phyloP scores from a whole-genome alignment of 2,329 filamentous ascomycete species.

The Corynespora cassiicola region DNA sequence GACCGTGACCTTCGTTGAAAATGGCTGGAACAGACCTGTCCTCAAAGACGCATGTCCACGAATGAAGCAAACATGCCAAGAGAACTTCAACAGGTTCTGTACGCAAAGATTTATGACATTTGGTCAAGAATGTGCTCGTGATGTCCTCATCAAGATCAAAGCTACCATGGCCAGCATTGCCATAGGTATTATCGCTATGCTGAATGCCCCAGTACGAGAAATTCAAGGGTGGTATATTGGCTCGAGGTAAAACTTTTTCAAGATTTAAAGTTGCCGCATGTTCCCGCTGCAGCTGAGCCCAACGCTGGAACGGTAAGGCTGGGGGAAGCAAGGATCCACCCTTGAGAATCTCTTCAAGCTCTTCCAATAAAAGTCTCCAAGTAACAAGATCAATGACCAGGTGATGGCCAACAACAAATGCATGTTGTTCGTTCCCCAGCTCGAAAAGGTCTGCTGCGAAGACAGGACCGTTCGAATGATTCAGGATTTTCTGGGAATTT shows the following conservation, averaged over 20 bases:
- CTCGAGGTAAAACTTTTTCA: constrained; percentile 32
- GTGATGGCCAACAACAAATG: constrained; percentile 45
- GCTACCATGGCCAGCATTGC: constrained; percentile 39
- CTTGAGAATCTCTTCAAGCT: constrained; percentile 50
- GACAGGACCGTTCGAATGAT: constrained; percentile 31
- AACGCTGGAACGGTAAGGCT: constrained; percentile 44
- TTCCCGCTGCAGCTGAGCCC: constrained; percentile 45
- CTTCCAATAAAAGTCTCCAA: constrained; percentile 54
- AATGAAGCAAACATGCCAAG: constrained; percentile 62
- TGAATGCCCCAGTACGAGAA: constrained; percentile 49
- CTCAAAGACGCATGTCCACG: constrained; percentile 62
- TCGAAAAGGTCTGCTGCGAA: constrained; percentile 46
- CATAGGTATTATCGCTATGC: constrained; percentile 43
- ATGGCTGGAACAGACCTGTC: constrained; percentile 60
- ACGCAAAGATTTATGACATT: constrained; percentile 53
- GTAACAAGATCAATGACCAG: constrained; percentile 54
- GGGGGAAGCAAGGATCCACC: constrained; percentile 39
- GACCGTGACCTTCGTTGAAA: constrained; percentile 50
- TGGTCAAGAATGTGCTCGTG: constrained; percentile 32
- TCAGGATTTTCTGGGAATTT: constrained; percentile 35
- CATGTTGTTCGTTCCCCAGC: constrained; percentile 32
- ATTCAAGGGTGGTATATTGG: constrained; percentile 38
- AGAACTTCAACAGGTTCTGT: constrained; percentile 63
- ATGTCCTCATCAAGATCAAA: constrained; percentile 37
- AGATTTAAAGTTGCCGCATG: constrained; percentile 33